Evolutionary conservation across 2,329 filamentous ascomycete genomes (phyloP).

Genomic region (Trichophyton benhamiae): DNA sequence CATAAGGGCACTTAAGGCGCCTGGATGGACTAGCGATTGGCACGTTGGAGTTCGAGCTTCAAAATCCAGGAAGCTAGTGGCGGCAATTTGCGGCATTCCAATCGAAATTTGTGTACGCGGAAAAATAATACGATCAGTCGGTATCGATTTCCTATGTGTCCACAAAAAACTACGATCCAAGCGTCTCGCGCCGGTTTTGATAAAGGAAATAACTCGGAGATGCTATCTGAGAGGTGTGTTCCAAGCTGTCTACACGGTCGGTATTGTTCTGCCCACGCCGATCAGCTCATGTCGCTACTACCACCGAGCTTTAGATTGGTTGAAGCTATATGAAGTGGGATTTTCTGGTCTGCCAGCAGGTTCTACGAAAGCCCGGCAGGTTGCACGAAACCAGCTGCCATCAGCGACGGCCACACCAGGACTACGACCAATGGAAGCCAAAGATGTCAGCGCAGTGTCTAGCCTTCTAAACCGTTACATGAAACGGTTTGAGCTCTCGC

Average conservation of each 20-base stretch:
- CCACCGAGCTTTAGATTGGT: constrained; percentile 87
- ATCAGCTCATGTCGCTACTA: constrained; percentile 91
- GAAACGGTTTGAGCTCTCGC: constrained; percentile 68
- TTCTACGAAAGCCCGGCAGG: constrained; percentile 75
- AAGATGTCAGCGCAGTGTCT: constrained; percentile 65
- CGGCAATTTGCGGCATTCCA: constrained; percentile 90
- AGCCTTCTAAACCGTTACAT: constrained; percentile 66
- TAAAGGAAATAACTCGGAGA: constrained; percentile 91
- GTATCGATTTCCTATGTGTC: constrained; percentile 96
- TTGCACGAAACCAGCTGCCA: constrained; percentile 74
- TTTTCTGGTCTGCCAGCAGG: constrained; percentile 78
- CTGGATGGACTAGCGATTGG: constrained; percentile 88
- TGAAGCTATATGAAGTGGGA: constrained; percentile 86
- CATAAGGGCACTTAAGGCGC: constrained; percentile 75
- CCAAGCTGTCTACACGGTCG: constrained; percentile 93
- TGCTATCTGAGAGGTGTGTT: constrained; percentile 79
- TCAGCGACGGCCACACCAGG: constrained; percentile 59
- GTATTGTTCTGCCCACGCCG: constrained; percentile 79
- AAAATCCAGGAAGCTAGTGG: constrained; percentile 74
- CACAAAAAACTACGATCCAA: constrained; percentile 96
- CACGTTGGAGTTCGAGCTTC: constrained; percentile 84
- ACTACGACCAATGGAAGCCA: constrained; percentile 64
- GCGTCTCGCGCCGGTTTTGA: constrained; percentile 81
- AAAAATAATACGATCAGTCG: constrained; percentile 62
- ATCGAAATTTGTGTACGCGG: constrained; percentile 68